Percentiles rank a stretch among this genome's conserved stretches.
Evolutionary conservation across 495 filamentous ascomycete genomes (phyloP).

Genomic region (Xylaria curta): DNA sequence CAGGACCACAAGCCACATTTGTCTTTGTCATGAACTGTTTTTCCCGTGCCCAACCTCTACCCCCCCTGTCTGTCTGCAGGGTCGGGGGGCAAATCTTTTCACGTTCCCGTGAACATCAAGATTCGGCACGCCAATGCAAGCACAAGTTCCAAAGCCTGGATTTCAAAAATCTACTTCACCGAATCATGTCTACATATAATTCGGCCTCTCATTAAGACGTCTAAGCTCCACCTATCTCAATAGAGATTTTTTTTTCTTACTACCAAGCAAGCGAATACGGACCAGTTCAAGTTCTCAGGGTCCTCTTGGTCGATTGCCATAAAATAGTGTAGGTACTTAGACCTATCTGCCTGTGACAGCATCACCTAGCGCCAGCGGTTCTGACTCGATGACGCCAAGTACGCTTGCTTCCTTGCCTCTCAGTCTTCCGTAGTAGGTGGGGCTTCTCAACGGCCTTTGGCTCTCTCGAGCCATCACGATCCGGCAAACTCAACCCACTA

Average conservation of each 20-base stretch:
- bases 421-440: not conserved
- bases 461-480: not conserved
- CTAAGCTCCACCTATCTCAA: not conserved
- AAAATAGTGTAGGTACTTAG: not conserved
- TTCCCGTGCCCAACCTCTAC: not conserved
- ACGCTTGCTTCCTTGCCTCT: not conserved
- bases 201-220: not conserved
- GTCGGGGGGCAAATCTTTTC: not conserved
- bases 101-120: constrained; percentile 4
- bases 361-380: not conserved
- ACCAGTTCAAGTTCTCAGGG: not conserved
- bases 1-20: not conserved
- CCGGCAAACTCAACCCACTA: constrained; percentile 8
- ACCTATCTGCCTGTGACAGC: not conserved
- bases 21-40: not conserved
- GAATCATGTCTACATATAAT: not conserved
- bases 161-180: not conserved
- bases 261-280: not conserved
- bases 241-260: not conserved
- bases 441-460: constrained; percentile 9
- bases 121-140: constrained; percentile 3
- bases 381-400: constrained; percentile 13
- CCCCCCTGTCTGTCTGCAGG: not conserved
- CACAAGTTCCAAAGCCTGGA: not conserved
- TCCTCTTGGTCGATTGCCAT: not conserved